Percentiles rank a stretch among this genome's conserved stretches.
Evolutionary conservation across 2,329 filamentous ascomycete species (phyloP).

Genomic region (Fusarium subglutinans): DNA sequence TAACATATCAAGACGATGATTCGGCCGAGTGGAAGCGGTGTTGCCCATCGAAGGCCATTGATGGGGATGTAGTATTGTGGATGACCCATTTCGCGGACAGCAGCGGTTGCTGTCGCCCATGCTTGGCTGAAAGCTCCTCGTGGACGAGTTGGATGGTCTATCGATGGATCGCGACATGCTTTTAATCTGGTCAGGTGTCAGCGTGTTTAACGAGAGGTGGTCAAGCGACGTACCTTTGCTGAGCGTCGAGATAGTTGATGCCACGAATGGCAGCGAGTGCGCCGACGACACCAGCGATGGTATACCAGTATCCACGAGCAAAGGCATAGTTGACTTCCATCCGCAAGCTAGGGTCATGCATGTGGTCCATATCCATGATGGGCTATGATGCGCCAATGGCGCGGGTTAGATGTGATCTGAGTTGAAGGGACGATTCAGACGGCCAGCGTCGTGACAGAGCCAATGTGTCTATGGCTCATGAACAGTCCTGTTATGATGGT

Average conservation of each 20-base stretch:
- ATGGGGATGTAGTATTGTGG: conserved; percentile 62
- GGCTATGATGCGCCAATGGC: background rate
- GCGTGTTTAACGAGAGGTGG: rapidly evolving
- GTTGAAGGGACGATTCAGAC: background rate
- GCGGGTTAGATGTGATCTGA: background rate
- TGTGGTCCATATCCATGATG: conserved; percentile 48
- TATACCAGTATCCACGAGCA: conserved; percentile 68
- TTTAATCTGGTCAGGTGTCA: conserved; percentile 53
- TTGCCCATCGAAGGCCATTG: conserved; percentile 62
- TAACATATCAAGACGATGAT: conserved; percentile 63
- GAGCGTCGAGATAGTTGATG: conserved; percentile 55
- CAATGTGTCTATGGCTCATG: background rate
- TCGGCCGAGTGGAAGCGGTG: conserved; percentile 67
- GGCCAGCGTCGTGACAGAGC: conserved; percentile 7
- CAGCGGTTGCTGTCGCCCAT: conserved; percentile 68
- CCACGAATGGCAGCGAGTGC: conserved; percentile 52
- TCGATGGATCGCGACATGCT: conserved; percentile 53
- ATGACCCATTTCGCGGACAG: conserved; percentile 65
- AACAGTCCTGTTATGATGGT: background rate
- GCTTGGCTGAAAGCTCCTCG: conserved; percentile 55
- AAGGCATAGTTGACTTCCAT: conserved; percentile 59
- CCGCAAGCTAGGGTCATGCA: conserved; percentile 47
- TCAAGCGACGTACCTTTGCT: conserved; percentile 49
- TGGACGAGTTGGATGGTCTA: conserved; percentile 63
- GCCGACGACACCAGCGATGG: conserved; percentile 60